These are phyloP conservation scores for Cryptosporidium parvum DNA, from an alignment of 169 alveolate species.

Conservation along the genomic window DNA sequence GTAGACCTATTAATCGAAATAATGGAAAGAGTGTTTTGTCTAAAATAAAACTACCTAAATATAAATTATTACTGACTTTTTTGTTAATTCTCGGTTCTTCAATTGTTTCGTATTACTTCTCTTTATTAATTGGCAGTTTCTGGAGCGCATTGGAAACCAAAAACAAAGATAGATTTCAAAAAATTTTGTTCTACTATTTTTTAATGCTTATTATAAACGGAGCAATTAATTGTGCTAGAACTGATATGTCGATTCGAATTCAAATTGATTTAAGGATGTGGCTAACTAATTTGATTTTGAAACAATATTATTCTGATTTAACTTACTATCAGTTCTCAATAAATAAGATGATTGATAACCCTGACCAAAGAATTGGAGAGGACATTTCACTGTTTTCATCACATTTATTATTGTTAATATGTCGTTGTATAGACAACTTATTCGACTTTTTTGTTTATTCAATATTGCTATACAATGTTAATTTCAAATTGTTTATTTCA, in stretches of 20 bases:
- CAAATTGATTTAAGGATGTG: constrained; percentile 73
- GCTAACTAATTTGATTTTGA: constrained; percentile 69
- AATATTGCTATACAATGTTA: constrained; percentile 21
- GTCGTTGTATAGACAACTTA: constrained; percentile 61
- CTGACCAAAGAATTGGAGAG: constrained; percentile 77
- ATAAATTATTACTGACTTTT: constrained; percentile 10
- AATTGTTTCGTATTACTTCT: constrained; percentile 29
- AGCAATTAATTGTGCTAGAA: constrained; percentile 36
- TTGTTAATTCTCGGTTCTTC: constrained; percentile 27
- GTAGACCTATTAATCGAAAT: neutral
- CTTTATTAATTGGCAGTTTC: constrained; percentile 23
- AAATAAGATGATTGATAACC: constrained; percentile 68
- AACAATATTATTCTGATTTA: constrained; percentile 50
- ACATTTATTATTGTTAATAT: constrained; percentile 24
- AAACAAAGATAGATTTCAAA: constrained; percentile 29
- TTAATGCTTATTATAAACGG: constrained; percentile 21
- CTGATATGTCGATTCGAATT: constrained; percentile 37
- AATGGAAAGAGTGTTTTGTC: neutral
- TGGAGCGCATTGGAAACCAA: constrained; percentile 61
- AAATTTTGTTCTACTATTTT: constrained; percentile 15
- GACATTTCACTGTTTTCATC: constrained; percentile 62
- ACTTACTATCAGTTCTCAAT: constrained; percentile 47
- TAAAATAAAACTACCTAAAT: constrained; percentile 23
- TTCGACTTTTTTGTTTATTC: constrained; percentile 72
- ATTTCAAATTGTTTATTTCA: constrained; percentile 45